Evolutionary conservation across 352 stramenopile species (phyloP), one percentile per base, ranked within the genome.

Genomic region (Elongisporangium prolatum): DNA sequence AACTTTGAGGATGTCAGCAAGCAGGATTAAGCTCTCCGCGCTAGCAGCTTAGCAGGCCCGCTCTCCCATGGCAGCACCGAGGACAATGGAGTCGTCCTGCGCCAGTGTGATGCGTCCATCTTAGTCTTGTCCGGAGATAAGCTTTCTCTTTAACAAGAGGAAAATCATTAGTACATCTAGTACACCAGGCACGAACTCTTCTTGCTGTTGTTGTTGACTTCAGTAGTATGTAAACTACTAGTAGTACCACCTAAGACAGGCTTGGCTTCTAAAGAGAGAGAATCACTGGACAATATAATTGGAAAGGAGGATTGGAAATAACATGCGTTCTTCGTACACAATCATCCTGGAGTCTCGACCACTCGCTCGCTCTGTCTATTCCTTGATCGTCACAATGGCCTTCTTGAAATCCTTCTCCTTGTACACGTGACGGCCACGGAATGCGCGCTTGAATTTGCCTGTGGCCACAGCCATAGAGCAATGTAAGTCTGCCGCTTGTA

Each of bases 1-100:
- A 98, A 98, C 88, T 99, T 99, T 72, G 96, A 99, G 73, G 96
- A 98, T 61, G 92, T 98, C 69, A 97, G 87, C 75, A 79, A 96
- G 73, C 84, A 94, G 69, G 81, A 94, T 62, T 96, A 93, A 83
- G 70, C 65, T 53, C 38, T 57, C 28, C 20, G 20, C 49, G 54
- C 57, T 40, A 40, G 28, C 28, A 38, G 40, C 18, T 21, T 59
- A 25, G 60, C 51, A 17, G 37, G 50, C 52, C 21, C 49, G 48
- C 54, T 52, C 28, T 67, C 60, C 61, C 37, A 56, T 28, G 13
- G 48, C 55, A 17, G 21, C 54, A 21, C 48, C 21, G 11, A 25
- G 48, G 21, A 18, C 20, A 21, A 16, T 57, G 50, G 22, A 44
- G 9, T 13, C 28, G 9, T 60, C 57, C 44, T 56, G 50, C 20